Conservation (phyloP, 768 basidiomycete species). For the Grammothele lineata region DNA sequence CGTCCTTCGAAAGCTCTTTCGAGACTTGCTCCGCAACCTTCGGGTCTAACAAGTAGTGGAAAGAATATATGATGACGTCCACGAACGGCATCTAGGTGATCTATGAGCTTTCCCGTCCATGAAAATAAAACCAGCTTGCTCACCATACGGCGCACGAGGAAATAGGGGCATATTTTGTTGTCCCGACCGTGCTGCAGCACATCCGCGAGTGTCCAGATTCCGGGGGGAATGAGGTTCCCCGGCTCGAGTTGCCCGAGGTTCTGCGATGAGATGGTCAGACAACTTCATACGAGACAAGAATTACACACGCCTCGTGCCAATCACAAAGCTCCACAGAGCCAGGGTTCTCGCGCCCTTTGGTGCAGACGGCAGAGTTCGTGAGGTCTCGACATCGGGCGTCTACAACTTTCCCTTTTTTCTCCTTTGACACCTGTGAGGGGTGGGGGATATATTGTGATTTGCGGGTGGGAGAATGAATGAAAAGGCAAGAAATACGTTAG, state of each 20-base stretch:
- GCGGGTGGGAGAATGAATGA: no score
- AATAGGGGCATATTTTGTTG: conserved; percentile 89
- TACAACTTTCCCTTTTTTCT: conserved; percentile 97
- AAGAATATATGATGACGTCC: conserved; percentile 96
- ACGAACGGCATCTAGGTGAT: conserved; percentile 82
- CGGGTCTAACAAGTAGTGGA: conserved; percentile 97
- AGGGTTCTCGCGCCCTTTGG: conserved; percentile 81
- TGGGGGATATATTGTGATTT: background rate
- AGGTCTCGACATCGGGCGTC: conserved; percentile 96
- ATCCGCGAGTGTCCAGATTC: conserved; percentile 94
- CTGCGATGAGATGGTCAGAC: conserved; percentile 36
- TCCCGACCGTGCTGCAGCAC: conserved; percentile 85
- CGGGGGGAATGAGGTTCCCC: conserved; percentile 76
- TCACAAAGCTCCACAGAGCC: conserved; percentile 89
- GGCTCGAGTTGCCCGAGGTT: conserved; percentile 78
- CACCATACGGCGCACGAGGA: conserved; percentile 94
- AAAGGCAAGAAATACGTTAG: no score
- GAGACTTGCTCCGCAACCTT: conserved; percentile 99
- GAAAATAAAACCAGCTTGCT: conserved; percentile 15
- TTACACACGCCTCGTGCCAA: conserved; percentile 80
- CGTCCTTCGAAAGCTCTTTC: conserved; percentile 94
- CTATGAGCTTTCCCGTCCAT: no score
- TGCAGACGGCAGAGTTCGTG: conserved; percentile 78
- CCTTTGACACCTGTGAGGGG: conserved; percentile 81
- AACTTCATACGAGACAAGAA: no score